phyloP scores from a whole-genome alignment of 2,329 filamentous ascomycete genomes.

The Pseudogymnoascus sp. region DNA sequence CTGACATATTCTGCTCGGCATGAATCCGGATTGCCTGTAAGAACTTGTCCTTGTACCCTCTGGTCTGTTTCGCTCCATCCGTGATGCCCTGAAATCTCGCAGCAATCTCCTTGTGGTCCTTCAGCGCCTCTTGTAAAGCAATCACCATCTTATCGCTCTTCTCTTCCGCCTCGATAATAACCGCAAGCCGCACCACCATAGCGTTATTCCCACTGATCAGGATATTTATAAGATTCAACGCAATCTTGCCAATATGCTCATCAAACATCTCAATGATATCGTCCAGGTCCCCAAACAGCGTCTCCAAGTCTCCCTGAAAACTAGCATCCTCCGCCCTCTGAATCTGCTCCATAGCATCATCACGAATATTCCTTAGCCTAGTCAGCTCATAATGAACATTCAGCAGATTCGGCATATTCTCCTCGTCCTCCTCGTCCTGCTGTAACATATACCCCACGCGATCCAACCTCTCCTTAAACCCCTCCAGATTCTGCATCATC shows the following conservation, averaged over 20 bases:
- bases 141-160: slow-evolving; percentile 89
- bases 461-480: slow-evolving; percentile 71
- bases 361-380: slow-evolving; percentile 83
- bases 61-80: slow-evolving; percentile 81
- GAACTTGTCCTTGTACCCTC: slow-evolving; percentile 97
- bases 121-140: slow-evolving; percentile 88
- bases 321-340: slow-evolving; percentile 65
- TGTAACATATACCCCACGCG: slow-evolving; percentile 71
- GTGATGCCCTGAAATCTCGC: slow-evolving; percentile 92
- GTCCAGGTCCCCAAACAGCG: slow-evolving; percentile 84
- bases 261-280: slow-evolving; percentile 91
- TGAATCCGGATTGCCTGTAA: slow-evolving; percentile 61
- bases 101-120: slow-evolving; percentile 92
- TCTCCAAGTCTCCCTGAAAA: slow-evolving; percentile 74
- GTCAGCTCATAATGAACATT: slow-evolving; percentile 89
- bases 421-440: slow-evolving; percentile 77
- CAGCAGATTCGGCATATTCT: slow-evolving; percentile 88
- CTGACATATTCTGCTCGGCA: slow-evolving; percentile 54
- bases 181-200: slow-evolving; percentile 81
- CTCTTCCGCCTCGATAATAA: slow-evolving; percentile 93
- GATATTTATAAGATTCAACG: slow-evolving; percentile 81
- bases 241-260: slow-evolving; percentile 83
- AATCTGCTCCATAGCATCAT: slow-evolving; percentile 96
- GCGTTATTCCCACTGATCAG: slow-evolving; percentile 82
- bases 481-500: slow-evolving; percentile 87